Conservation (phyloP, 1,284 basidiomycete genomes). For the Thelephora terrestris region DNA sequence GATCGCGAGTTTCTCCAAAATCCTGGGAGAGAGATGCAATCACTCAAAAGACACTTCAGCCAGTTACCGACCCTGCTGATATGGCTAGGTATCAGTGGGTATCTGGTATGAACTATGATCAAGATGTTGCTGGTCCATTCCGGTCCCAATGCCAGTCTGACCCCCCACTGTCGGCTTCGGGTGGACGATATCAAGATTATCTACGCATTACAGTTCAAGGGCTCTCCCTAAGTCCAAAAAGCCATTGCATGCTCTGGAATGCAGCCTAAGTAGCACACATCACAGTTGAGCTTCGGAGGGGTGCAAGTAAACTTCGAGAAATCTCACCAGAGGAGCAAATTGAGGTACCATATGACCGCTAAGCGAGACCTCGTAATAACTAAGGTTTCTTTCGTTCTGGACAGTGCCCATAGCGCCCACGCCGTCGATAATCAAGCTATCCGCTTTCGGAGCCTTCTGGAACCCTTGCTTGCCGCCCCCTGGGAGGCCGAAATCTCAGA, state of each 20-base stretch:
- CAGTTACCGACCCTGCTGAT: too few relatives aligned
- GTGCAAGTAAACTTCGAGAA: neutral
- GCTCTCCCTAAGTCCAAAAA: conserved; percentile 50
- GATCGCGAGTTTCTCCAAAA: too few relatives aligned
- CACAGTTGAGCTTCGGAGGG: neutral
- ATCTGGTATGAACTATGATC: too few relatives aligned
- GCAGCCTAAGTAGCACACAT: conserved; percentile 33
- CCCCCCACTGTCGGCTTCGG: too few relatives aligned
- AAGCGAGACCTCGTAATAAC: conserved; percentile 53
- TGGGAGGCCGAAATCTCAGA: conserved; percentile 12
- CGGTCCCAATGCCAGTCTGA: too few relatives aligned
- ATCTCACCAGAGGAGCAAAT: conserved; percentile 45
- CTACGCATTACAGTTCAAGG: conserved; percentile 9
- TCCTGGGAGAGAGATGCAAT: too few relatives aligned
- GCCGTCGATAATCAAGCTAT: conserved; percentile 61
- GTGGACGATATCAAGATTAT: too few relatives aligned
- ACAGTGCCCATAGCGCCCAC: conserved; percentile 54
- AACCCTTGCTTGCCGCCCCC: conserved; percentile 64
- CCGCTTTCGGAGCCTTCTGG: conserved; percentile 51
- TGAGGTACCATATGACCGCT: conserved; percentile 70
- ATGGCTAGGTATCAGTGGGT: too few relatives aligned
- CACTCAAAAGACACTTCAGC: too few relatives aligned
- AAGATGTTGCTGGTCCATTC: too few relatives aligned
- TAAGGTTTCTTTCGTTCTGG: conserved; percentile 57
- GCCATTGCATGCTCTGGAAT: conserved; percentile 59